Percentiles rank a stretch among this genome's conserved stretches.
These are phyloP conservation scores for Coelastrella sp. DNA, from an alignment of 139 green algal genomes.

Conservation along the genomic window DNA sequence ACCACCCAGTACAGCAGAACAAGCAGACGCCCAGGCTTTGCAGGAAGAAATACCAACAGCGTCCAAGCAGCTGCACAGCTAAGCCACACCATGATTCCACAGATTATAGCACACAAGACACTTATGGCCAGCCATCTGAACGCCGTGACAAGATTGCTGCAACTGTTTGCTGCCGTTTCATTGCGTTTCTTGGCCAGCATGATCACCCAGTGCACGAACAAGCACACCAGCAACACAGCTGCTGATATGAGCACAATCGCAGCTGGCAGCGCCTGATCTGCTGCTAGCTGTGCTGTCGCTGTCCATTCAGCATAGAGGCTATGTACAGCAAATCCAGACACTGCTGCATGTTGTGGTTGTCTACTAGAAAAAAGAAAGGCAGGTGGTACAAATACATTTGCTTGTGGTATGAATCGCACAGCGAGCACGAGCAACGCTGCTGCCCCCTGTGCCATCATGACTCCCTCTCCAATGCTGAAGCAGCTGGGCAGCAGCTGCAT, in stretches of 20 bases:
- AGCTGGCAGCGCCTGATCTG: slow-evolving; percentile 21
- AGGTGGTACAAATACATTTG: slow-evolving; percentile 42
- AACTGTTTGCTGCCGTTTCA: neutral
- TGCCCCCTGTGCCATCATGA: slow-evolving; percentile 56
- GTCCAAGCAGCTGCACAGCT: slow-evolving; percentile 53
- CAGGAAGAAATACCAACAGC: slow-evolving; percentile 55
- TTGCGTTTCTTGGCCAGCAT: neutral
- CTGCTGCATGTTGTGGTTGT: neutral
- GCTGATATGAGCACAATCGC: neutral
- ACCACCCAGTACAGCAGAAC: slow-evolving; percentile 71
- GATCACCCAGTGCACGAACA: slow-evolving; percentile 10
- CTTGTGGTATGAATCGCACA: slow-evolving; percentile 32
- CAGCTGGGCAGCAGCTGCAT: slow-evolving; percentile 42
- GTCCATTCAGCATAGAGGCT: neutral
- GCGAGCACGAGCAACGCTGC: slow-evolving; percentile 20
- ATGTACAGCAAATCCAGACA: too few species aligned
- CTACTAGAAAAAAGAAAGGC: neutral
- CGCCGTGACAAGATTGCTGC: neutral
- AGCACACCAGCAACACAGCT: neutral
- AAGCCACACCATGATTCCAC: slow-evolving; percentile 47
- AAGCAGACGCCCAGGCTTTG: slow-evolving; percentile 34
- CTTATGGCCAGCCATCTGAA: neutral
- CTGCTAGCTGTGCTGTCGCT: neutral
- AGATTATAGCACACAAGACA: neutral
- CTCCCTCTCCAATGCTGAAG: slow-evolving; percentile 65